phyloP scores from a whole-genome alignment of 768 basidiomycete genomes.

The Boletus vermiculosoides region DNA sequence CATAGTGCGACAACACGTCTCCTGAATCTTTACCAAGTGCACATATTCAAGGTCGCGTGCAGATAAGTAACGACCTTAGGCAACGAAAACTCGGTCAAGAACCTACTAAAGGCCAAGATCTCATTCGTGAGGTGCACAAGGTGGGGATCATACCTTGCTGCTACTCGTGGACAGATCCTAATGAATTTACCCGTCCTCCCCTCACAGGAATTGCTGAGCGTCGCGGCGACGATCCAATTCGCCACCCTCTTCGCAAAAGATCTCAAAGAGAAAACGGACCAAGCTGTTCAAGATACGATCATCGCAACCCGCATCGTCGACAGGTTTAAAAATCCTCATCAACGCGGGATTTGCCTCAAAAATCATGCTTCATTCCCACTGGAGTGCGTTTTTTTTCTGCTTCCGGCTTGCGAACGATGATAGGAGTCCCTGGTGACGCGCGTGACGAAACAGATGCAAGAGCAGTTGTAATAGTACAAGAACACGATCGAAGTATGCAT shows the following conservation, averaged over 20 bases:
- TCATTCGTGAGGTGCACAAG: conserved; percentile 65
- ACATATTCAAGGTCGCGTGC: conserved; percentile 73
- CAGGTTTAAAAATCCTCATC: conserved; percentile 73
- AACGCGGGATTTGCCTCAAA: conserved; percentile 66
- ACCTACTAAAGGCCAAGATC: conserved; percentile 68
- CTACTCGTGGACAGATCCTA: background rate
- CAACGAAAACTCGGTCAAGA: conserved; percentile 75
- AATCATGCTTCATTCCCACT: conserved; percentile 80
- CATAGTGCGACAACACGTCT: background rate
- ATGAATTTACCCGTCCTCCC: background rate
- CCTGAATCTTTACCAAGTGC: conserved; percentile 41
- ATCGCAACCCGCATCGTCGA: conserved; percentile 74
- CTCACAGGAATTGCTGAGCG: conserved; percentile 67
- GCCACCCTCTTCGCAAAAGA: conserved; percentile 68
- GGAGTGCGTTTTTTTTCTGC: conserved; percentile 49
- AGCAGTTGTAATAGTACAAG: conserved; percentile 75
- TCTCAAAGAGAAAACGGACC: conserved; percentile 71
- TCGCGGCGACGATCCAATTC: conserved; percentile 59
- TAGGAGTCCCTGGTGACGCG: conserved; percentile 29
- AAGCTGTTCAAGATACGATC: conserved; percentile 79
- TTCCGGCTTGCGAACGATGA: background rate
- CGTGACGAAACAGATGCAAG: conserved; percentile 68
- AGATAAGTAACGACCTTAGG: conserved; percentile 77
- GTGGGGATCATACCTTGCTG: conserved; percentile 33
- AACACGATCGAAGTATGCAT: conserved; percentile 72